Conservation (phyloP, 2,329 filamentous ascomycete species). For the Apiospora marii region DNA sequence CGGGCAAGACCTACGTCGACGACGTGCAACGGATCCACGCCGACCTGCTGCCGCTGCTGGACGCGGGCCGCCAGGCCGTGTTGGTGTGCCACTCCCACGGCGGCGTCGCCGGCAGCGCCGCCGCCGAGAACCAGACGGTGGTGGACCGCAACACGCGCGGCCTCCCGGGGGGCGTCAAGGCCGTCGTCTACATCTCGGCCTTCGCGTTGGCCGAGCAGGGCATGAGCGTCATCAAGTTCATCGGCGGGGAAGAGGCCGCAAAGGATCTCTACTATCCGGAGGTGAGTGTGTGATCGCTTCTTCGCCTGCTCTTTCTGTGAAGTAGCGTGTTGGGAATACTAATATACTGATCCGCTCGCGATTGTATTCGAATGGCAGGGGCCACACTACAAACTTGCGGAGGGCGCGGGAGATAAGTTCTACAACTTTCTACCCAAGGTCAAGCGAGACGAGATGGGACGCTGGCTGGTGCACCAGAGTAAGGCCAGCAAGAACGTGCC, state of each 20-base stretch:
- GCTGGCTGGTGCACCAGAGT: conserved; percentile 30
- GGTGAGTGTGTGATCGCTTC: background rate
- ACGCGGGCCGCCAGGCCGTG: conserved; percentile 35
- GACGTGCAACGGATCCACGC: conserved; percentile 34
- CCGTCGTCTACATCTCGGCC: conserved; percentile 39
- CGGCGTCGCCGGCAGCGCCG: conserved; percentile 40
- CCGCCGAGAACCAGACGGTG: conserved; percentile 37
- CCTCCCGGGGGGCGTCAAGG: conserved; percentile 39
- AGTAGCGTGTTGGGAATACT: too few relatives aligned
- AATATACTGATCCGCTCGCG: background rate
- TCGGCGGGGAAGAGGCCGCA: conserved; percentile 28
- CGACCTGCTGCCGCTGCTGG: conserved; percentile 32
- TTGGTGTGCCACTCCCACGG: conserved; percentile 40
- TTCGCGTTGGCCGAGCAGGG: conserved; percentile 37
- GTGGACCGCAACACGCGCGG: conserved; percentile 37
- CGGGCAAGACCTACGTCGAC: conserved; percentile 37
- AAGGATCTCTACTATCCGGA: background rate
- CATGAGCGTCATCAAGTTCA: conserved; percentile 28
- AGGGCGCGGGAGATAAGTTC: conserved; percentile 18
- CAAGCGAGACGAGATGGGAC: background rate
- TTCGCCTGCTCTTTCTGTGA: background rate
- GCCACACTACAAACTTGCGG: background rate
- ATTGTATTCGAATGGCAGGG: background rate
- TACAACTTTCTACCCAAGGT: conserved; percentile 23
- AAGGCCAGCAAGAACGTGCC: conserved; percentile 31